Conservation (phyloP, 768 basidiomycete species). For the Mycena galopus region DNA sequence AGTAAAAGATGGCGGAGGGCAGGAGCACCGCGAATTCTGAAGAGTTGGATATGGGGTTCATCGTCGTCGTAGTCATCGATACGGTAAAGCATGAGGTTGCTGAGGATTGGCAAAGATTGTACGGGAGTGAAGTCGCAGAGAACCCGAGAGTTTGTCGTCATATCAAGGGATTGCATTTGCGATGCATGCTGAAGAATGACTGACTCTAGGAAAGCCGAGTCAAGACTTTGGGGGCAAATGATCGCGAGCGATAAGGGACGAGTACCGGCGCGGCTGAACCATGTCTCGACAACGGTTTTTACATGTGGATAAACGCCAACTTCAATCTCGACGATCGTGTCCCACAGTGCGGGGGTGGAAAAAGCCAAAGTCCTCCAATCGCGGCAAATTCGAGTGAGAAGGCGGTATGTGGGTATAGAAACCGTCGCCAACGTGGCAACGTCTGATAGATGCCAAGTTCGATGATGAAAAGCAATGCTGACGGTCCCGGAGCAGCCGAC, state of each 20-base stretch:
- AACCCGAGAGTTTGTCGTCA: neutral
- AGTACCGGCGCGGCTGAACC: constrained; percentile 28
- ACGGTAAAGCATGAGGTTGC: neutral
- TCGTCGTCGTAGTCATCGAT: neutral
- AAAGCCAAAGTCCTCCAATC: no score
- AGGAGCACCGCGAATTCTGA: neutral
- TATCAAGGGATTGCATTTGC: constrained; percentile 5
- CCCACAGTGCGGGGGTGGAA: constrained; percentile 23
- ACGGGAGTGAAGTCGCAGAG: neutral
- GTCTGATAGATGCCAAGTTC: no score
- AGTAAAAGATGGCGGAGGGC: constrained; percentile 15
- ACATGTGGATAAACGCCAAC: neutral
- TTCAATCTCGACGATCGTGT: constrained; percentile 11
- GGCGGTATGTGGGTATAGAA: no score
- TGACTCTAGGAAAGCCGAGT: neutral
- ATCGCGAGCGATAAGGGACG: constrained; percentile 15
- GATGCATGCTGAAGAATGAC: constrained; percentile 17
- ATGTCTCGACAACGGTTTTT: neutral
- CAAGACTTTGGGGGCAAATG: neutral
- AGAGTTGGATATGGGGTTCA: neutral
- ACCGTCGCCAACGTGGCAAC: no score
- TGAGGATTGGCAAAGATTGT: constrained; percentile 2
- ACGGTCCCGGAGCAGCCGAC: no score
- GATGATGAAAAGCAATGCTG: no score
- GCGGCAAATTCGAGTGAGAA: no score